Evolutionary conservation across 2,329 filamentous ascomycete species (phyloP), one percentile per base, ranked within the genome.

Genomic region (Cytospora piceae): DNA sequence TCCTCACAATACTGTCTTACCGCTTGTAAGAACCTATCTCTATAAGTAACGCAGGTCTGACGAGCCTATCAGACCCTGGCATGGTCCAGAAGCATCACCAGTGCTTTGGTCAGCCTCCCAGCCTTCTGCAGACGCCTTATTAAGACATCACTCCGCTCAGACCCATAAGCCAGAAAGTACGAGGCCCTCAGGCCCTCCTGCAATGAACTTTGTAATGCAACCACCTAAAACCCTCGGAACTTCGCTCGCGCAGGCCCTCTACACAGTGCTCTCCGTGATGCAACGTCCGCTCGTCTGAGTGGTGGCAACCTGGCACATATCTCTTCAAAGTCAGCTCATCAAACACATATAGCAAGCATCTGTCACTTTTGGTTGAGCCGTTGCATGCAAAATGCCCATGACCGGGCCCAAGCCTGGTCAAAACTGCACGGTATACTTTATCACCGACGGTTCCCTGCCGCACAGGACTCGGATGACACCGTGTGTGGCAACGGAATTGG

Each of bases 241-340:
- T 15, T 55, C 34, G 52, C 52, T 22, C n/a, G 11, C 24, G 51
- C 39, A 55, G 20, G n/a, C 20, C 22, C 42, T 37, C 22, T 46
- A 4, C 57, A 24, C 42, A 29, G 24, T 49, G 57, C 42, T 49
- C 24, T n/a, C 15, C 8, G 37, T 58, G n/a, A 49, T 24, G 27
- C 56, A 42, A 58, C 39, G 56, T 34, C 56, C 27, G 22, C 42
- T n/a, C 52, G 20, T 32, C 52, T 27, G 22, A 61, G 15, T 17
- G n/a, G 49, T 12, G 46, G 32, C 31, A 57, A 57, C 32, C 20
- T 22, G 37, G 24, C 32, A 66, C 37, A 20, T 37, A 51, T 54
- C 55, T 34, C 8, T 34, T n/a, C 42, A 12, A 49, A 37, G 39
- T 56, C 64, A 64, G 64, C 60, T 55, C 58, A 64, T 63, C 37